Percentiles rank a stretch among this genome's conserved stretches.
Conservation (phyloP, 352 stramenopile species). For the Globisporangium orthogonon region DNA sequence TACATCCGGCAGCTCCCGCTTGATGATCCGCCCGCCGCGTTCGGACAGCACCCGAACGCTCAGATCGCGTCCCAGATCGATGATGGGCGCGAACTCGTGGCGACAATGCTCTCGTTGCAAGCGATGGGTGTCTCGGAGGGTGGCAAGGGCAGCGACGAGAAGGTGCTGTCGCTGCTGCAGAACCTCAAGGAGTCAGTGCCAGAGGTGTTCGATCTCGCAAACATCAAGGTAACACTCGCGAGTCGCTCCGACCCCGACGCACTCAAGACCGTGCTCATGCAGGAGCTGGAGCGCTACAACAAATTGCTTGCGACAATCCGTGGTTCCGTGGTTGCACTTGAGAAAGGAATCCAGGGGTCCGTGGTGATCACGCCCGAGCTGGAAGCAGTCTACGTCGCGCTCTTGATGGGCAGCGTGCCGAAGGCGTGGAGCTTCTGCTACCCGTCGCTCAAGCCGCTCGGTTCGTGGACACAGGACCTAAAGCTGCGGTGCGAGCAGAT, state of each 20-base stretch:
- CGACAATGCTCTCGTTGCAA: constrained; percentile 89
- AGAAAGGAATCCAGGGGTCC: constrained; percentile 90
- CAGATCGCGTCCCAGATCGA: constrained; percentile 95
- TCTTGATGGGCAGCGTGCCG: constrained; percentile 87
- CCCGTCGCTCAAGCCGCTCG: constrained; percentile 92
- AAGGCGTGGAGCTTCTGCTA: constrained; percentile 92
- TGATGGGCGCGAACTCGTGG: constrained; percentile 85
- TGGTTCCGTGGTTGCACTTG: constrained; percentile 72
- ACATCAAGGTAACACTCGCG: constrained; percentile 64
- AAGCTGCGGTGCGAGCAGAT: constrained; percentile 89
- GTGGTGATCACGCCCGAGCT: constrained; percentile 95
- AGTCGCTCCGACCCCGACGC: constrained; percentile 83
- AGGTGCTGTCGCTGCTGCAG: constrained; percentile 77
- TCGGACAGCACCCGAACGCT: constrained; percentile 94
- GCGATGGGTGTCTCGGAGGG: constrained; percentile 76
- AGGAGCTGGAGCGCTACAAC: constrained; percentile 95
- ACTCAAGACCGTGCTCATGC: constrained; percentile 92
- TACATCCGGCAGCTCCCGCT: constrained; percentile 90
- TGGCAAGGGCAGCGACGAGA: constrained; percentile 85
- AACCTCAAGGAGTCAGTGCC: constrained; percentile 87
- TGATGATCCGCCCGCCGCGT: constrained; percentile 87
- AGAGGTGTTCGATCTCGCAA: constrained; percentile 84
- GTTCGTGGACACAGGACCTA: constrained; percentile 90
- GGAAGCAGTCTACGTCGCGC: constrained; percentile 89
- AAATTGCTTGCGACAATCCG: constrained; percentile 80